Percentiles rank a stretch among this genome's conserved stretches.
Conservation (phyloP, 306 rosid genomes). For the Hippophae tibetana region DNA sequence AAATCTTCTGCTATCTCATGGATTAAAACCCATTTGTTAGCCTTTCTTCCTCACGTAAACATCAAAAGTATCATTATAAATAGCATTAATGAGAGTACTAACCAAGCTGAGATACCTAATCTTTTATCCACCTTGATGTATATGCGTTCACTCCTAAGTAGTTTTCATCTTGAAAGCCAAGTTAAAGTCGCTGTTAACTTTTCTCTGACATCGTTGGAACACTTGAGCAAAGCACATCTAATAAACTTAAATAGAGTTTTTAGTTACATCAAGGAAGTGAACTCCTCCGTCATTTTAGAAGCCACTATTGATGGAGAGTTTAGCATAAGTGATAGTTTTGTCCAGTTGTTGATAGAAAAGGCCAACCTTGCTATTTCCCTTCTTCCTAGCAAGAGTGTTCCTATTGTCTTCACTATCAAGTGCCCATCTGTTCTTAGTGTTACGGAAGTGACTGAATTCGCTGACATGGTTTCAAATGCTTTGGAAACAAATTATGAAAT, state of each 20-base stretch:
- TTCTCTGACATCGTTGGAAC: conserved; percentile 40
- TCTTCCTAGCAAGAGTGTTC: conserved; percentile 40
- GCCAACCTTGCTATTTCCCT: conserved; percentile 35
- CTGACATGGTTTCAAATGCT: conserved; percentile 29
- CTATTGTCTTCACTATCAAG: conserved; percentile 39
- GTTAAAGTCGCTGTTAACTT: conserved; percentile 49
- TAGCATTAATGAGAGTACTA: conserved; percentile 23
- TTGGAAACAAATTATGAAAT: conserved; percentile 30
- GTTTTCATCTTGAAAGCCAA: conserved; percentile 21
- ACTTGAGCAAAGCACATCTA: conserved; percentile 23
- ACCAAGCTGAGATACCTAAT: conserved; percentile 25
- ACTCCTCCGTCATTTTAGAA: conserved; percentile 45
- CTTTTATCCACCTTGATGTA: conserved; percentile 31
- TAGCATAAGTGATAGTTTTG: conserved; percentile 33
- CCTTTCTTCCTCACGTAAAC: conserved; percentile 27
- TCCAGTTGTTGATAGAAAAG: conserved; percentile 24
- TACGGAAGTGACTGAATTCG: conserved; percentile 31
- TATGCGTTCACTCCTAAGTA: conserved; percentile 31
- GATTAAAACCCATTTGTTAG: conserved; percentile 29
- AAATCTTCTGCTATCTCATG: conserved; percentile 26
- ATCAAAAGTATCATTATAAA: conserved; percentile 35
- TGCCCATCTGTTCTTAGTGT: conserved; percentile 29
- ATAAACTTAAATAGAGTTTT: conserved; percentile 25
- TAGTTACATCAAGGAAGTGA: conserved; percentile 29
- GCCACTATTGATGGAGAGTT: conserved; percentile 29